Conservation (phyloP, 2,329 filamentous ascomycete species). For the Trichoderma arundinaceum region DNA sequence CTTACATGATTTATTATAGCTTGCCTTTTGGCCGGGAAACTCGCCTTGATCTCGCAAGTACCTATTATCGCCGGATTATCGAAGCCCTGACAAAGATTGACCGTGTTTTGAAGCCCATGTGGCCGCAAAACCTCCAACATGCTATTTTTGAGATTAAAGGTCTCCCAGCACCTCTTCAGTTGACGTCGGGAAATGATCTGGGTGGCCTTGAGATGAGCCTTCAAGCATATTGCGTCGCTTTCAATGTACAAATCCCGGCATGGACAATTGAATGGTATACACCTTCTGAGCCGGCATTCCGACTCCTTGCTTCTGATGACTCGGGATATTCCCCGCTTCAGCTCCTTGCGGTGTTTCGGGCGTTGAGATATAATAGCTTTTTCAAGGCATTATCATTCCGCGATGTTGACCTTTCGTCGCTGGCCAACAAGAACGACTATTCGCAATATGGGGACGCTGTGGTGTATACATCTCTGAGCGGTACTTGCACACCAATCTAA, state of each 20-base stretch:
- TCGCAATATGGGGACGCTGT: constrained; percentile 53
- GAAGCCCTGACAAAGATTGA: constrained; percentile 60
- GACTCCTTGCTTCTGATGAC: constrained; percentile 53
- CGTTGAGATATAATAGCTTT: constrained; percentile 63
- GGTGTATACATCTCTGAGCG: constrained; percentile 59
- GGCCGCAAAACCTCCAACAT: constrained; percentile 62
- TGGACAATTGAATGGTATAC: constrained; percentile 57
- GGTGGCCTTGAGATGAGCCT: constrained; percentile 61
- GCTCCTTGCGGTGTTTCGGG: constrained; percentile 61
- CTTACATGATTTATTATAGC: constrained; percentile 37
- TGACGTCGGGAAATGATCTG: constrained; percentile 61
- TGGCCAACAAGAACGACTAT: constrained; percentile 51
- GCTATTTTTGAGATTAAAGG: constrained; percentile 59
- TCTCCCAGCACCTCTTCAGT: constrained; percentile 57
- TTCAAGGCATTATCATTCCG: constrained; percentile 63
- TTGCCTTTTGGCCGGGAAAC: constrained; percentile 51
- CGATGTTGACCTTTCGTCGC: constrained; percentile 55
- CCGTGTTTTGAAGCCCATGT: constrained; percentile 62
- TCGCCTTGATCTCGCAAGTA: constrained; percentile 59
- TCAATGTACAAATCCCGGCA: constrained; percentile 54
- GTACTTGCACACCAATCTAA: constrained; percentile 42
- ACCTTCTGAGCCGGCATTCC: constrained; percentile 57
- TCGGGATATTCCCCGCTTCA: constrained; percentile 55
- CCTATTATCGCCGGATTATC: constrained; percentile 60
- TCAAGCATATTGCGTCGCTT: constrained; percentile 61